A percentile compares a stretch with the other conserved stretches of the same genome.
Conservation (phyloP, 1,284 basidiomycete genomes). For the Athelia psychrophila region DNA sequence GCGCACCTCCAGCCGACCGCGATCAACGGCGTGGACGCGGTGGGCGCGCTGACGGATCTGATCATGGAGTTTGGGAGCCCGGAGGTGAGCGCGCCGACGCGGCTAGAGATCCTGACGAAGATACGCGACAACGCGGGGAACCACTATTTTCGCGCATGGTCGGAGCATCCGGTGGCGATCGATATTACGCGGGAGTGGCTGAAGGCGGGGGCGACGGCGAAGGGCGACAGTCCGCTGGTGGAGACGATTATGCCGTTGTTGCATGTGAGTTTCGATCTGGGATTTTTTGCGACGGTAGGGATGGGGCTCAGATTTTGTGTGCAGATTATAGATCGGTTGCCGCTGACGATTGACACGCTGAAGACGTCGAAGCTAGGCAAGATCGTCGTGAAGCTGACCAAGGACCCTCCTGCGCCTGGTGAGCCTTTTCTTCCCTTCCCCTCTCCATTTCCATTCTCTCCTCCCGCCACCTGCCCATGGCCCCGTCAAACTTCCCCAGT, state of each 20-base stretch:
- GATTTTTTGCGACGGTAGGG: no score
- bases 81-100: constrained; percentile 58
- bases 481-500: constrained; percentile 8
- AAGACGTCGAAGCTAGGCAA: constrained; percentile 73
- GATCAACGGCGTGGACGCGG: constrained; percentile 70
- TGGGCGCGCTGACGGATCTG: constrained; percentile 49
- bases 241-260: constrained; percentile 81
- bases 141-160: constrained; percentile 82
- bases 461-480: constrained; percentile 19
- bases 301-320: neutral
- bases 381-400: constrained; percentile 67
- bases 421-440: constrained; percentile 37
- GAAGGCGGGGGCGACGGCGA: constrained; percentile 57
- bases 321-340: constrained; percentile 79
- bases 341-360: constrained; percentile 64
- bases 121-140: constrained; percentile 80
- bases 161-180: constrained; percentile 67
- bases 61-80: constrained; percentile 57
- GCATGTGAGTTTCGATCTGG: constrained; percentile 69
- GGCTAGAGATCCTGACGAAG: constrained; percentile 69
- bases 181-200: constrained; percentile 78
- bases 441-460: no score
- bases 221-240: constrained; percentile 51
- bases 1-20: constrained; percentile 50
- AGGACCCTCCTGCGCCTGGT: constrained; percentile 68